Conservation (phyloP, 306 rosid species). For the Acacia crassicarpa region DNA sequence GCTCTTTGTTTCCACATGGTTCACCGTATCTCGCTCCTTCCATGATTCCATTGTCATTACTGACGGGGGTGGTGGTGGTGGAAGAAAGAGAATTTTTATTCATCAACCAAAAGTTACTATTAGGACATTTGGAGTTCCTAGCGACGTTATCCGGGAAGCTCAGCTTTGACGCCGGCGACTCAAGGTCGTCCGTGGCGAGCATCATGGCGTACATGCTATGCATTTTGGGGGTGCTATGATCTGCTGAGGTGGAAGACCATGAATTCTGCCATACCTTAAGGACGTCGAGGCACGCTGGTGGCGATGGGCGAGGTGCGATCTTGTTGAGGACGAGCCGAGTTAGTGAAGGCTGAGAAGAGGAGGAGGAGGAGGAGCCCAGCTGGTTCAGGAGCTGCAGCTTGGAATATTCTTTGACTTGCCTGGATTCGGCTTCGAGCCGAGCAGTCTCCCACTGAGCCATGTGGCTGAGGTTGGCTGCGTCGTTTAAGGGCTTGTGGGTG, state of each 20-base stretch:
- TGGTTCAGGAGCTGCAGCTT: background rate
- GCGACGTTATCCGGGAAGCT: background rate
- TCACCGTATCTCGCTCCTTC: too few species aligned
- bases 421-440: background rate
- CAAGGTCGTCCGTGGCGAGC: background rate
- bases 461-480: background rate
- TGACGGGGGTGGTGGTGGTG: background rate
- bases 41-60: too few species aligned
- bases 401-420: slow-evolving; percentile 23
- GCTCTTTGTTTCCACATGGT: too few species aligned
- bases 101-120: background rate
- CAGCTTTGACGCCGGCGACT: background rate
- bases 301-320: background rate
- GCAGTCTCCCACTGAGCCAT: background rate
- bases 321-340: background rate
- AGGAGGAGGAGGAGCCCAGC: too few species aligned
- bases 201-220: background rate
- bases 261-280: background rate
- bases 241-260: background rate
- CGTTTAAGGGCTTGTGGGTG: background rate
- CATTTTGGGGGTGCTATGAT: background rate
- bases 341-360: background rate
- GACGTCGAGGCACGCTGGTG: background rate
- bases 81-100: background rate
- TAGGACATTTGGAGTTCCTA: background rate